These are phyloP conservation scores for Casaregolazyma suthepensis DNA, from an alignment of 1,139 yeast genomes.

Conservation along the genomic window DNA sequence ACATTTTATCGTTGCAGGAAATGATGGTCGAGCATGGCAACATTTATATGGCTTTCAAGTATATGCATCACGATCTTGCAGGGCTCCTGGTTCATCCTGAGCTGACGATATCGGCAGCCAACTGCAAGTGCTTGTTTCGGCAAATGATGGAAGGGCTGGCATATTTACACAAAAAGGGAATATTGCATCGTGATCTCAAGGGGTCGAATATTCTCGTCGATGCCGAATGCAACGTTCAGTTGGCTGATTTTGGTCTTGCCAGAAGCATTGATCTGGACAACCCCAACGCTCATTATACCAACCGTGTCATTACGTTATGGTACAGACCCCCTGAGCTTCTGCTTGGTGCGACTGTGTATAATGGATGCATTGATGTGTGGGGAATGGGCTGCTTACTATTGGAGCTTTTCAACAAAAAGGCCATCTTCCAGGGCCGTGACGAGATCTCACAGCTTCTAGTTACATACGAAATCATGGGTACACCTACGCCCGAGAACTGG, in stretches of 20 bases:
- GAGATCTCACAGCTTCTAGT: slow-evolving; percentile 77
- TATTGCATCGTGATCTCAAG: slow-evolving; percentile 89
- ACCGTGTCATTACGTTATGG: slow-evolving; percentile 94
- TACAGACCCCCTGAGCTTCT: slow-evolving; percentile 93
- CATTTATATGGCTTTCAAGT: slow-evolving; percentile 87
- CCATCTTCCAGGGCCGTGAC: slow-evolving; percentile 82
- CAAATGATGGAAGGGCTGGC: slow-evolving; percentile 77
- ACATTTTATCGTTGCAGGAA: slow-evolving; percentile 75
- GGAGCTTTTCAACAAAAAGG: slow-evolving; percentile 68
- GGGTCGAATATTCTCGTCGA: slow-evolving; percentile 84
- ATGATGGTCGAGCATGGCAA: slow-evolving; percentile 81
- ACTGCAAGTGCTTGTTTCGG: slow-evolving; percentile 67
- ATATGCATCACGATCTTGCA: slow-evolving; percentile 87
- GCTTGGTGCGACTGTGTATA: slow-evolving; percentile 84
- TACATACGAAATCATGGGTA: slow-evolving; percentile 80
- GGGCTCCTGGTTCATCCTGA: slow-evolving; percentile 80
- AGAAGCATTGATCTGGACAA: slow-evolving; percentile 37
- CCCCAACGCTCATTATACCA: slow-evolving; percentile 54
- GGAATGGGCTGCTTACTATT: slow-evolving; percentile 89
- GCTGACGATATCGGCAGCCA: slow-evolving; percentile 54
- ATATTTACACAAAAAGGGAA: slow-evolving; percentile 71
- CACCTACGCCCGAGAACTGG: slow-evolving; percentile 74
- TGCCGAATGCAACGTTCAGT: slow-evolving; percentile 64
- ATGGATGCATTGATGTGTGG: slow-evolving; percentile 92
- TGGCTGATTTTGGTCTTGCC: slow-evolving; percentile 94